Percentiles rank a stretch among this genome's conserved stretches.
phyloP scores from a whole-genome alignment of 1,284 basidiomycete species.

The Trichosporon asahii region DNA sequence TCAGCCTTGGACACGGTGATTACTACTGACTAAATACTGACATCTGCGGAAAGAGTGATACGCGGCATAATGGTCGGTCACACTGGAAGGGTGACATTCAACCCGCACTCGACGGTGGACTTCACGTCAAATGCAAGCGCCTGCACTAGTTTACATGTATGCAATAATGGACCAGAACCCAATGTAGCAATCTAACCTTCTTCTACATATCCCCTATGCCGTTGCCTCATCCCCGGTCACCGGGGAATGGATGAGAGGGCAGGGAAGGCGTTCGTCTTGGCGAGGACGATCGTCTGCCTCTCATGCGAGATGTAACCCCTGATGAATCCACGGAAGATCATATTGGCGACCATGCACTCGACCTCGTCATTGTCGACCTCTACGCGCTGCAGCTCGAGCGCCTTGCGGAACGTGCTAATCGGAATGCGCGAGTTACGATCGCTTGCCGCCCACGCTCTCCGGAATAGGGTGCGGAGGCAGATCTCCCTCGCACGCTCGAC shows the following conservation, averaged over 20 bases:
- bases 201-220: neutral
- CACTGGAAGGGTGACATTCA: no score
- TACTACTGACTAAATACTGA: neutral
- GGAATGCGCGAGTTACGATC: constrained; percentile 71
- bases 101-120: no score
- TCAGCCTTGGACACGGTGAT: neutral
- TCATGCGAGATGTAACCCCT: constrained; percentile 95
- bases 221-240: constrained; percentile 12
- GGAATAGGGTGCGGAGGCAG: constrained; percentile 78
- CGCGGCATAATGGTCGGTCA: no score
- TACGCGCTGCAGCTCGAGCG: constrained; percentile 63
- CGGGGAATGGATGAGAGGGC: constrained; percentile 36
- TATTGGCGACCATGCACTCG: constrained; percentile 89
- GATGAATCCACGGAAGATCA: constrained; percentile 89
- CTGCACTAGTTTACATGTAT: neutral
- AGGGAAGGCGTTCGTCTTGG: constrained; percentile 79
- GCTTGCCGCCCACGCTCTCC: constrained; percentile 77
- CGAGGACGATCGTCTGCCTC: constrained; percentile 85
- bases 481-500: constrained; percentile 84
- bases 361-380: constrained; percentile 66
- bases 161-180: neutral
- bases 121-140: no score
- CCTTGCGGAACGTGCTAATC: constrained; percentile 69
- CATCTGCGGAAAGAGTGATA: no score
- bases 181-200: neutral